These are phyloP conservation scores for Microstegium vimineum DNA, from an alignment of 176 grass and related monocot genomes.

Conservation along the genomic window DNA sequence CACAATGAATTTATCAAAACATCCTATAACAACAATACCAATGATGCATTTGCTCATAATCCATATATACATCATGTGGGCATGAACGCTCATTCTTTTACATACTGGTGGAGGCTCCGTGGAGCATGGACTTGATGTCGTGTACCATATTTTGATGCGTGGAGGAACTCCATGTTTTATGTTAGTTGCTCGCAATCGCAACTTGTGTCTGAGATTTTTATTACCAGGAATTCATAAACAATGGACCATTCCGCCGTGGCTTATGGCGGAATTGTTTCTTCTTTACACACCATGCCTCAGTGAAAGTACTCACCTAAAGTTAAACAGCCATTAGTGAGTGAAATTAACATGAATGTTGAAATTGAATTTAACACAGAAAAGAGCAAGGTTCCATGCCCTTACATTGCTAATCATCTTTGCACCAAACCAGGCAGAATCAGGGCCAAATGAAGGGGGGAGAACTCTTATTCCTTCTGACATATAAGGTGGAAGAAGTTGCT, in stretches of 20 bases:
- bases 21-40: background rate
- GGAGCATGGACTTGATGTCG: background rate
- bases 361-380: background rate
- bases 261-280: slow-evolving; percentile 77
- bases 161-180: background rate
- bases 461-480: slow-evolving; percentile 90
- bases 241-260: slow-evolving; percentile 32
- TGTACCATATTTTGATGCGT: background rate
- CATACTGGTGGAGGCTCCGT: background rate
- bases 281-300: slow-evolving; percentile 68
- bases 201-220: background rate
- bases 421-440: slow-evolving; percentile 80
- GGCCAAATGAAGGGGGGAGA: slow-evolving; percentile 58
- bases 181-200: too few species aligned
- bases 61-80: background rate
- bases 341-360: background rate
- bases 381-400: slow-evolving; percentile 9
- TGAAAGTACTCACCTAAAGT: slow-evolving; percentile 81
- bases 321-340: background rate
- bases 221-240: slow-evolving; percentile 44
- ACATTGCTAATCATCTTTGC: slow-evolving; percentile 94
- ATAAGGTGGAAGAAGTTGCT: slow-evolving; percentile 48
- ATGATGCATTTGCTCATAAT: background rate
- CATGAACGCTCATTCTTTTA: background rate
- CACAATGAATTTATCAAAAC: background rate